Evolutionary conservation across 2,329 filamentous ascomycete genomes (phyloP).

Genomic region (Monosporascus sp.): DNA sequence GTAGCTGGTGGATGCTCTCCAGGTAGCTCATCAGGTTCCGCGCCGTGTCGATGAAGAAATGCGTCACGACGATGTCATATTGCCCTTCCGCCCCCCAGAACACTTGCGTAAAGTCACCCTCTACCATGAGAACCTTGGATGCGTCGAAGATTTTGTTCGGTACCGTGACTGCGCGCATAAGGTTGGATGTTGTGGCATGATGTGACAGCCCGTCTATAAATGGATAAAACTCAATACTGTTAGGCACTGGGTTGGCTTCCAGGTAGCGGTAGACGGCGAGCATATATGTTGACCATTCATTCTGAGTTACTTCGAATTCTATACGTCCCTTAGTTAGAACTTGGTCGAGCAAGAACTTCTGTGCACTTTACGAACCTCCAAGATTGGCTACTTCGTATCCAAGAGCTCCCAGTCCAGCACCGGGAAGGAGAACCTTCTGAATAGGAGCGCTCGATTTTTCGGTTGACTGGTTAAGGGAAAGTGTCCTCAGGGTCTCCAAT

Average conservation of each 20-base stretch:
- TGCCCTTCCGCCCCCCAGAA: constrained; percentile 22
- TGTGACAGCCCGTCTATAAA: constrained; percentile 55
- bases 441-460: neutral
- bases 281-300: constrained; percentile 57
- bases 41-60: constrained; percentile 59
- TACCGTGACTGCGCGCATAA: constrained; percentile 40
- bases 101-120: constrained; percentile 51
- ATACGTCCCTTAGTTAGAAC: constrained; percentile 18
- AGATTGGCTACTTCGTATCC: constrained; percentile 46
- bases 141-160: constrained; percentile 36
- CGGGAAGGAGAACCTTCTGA: constrained; percentile 44
- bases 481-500: constrained; percentile 22
- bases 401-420: constrained; percentile 47
- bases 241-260: constrained; percentile 22
- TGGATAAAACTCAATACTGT: constrained; percentile 37
- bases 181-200: constrained; percentile 42
- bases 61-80: constrained; percentile 48
- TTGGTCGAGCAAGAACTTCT: neutral
- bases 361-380: constrained; percentile 23
- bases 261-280: constrained; percentile 49
- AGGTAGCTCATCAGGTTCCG: constrained; percentile 51
- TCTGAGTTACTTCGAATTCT: constrained; percentile 45
- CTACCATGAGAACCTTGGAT: constrained; percentile 40
- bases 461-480: constrained; percentile 25
- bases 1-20: constrained; percentile 44